Evolutionary conservation across 2,329 filamentous ascomycete species (phyloP).

Genomic region (Plectosphaerella plurivora): DNA sequence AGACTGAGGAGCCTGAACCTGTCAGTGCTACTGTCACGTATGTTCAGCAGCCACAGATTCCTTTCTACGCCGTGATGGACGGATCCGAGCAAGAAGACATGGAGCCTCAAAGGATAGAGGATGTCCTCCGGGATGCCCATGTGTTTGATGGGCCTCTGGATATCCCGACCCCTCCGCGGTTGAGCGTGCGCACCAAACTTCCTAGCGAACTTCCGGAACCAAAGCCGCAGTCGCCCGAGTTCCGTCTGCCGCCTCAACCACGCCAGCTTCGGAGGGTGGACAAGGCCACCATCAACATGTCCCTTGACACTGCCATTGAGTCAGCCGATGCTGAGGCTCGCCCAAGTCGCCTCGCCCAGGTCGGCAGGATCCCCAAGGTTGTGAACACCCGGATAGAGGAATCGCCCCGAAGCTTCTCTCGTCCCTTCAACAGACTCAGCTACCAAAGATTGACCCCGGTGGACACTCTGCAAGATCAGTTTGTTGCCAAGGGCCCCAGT

Average conservation of each 20-base stretch:
- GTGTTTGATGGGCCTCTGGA: constrained; percentile 18
- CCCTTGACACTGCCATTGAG: constrained; percentile 4
- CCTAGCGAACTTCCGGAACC: background rate
- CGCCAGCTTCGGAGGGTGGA: background rate
- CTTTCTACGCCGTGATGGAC: constrained; percentile 59
- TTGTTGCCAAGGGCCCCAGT: constrained; percentile 40
- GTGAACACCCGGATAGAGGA: constrained; percentile 64
- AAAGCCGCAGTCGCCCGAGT: background rate
- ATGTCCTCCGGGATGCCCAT: constrained; percentile 47
- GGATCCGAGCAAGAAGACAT: constrained; percentile 50
- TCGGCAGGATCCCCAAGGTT: constrained; percentile 83
- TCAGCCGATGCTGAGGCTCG: constrained; percentile 16
- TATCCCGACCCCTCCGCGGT: constrained; percentile 8
- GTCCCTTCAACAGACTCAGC: constrained; percentile 66
- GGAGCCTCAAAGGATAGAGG: constrained; percentile 31
- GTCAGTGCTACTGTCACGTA: constrained; percentile 45
- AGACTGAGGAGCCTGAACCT: constrained; percentile 29
- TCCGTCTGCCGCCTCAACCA: background rate
- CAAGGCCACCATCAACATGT: background rate
- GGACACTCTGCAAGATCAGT: constrained; percentile 21
- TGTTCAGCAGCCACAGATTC: constrained; percentile 39
- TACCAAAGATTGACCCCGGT: constrained; percentile 29
- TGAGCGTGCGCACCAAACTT: background rate
- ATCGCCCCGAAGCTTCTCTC: constrained; percentile 77
- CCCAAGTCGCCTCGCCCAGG: constrained; percentile 68